phyloP scores from a whole-genome alignment of 1,284 basidiomycete genomes.

The Lentinula novae-zelandiae region DNA sequence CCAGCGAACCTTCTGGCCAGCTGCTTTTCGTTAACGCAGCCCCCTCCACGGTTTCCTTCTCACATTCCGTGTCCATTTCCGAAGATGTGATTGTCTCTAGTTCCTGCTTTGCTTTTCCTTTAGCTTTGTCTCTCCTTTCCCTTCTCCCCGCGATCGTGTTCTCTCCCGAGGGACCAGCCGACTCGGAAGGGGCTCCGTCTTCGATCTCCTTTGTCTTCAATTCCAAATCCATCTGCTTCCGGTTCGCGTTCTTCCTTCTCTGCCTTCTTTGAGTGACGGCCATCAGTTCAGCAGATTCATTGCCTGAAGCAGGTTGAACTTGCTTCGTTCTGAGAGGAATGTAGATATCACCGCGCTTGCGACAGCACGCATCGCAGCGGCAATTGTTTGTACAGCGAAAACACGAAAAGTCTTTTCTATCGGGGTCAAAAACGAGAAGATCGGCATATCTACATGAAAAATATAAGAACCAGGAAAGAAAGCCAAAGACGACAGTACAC shows the following conservation, averaged over 20 bases:
- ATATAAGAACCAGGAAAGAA: background rate
- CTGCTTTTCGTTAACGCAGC: background rate
- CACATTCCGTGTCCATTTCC: no score
- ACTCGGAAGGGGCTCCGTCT: background rate
- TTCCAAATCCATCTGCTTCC: background rate
- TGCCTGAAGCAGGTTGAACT: no score
- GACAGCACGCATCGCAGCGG: conserved; percentile 4
- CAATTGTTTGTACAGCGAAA: background rate
- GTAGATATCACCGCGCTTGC: conserved; percentile 1
- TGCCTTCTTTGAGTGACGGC: background rate
- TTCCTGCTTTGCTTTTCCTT: background rate
- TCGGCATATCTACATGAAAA: background rate
- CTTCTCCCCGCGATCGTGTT: background rate
- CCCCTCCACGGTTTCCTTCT: no score
- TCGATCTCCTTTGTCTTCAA: background rate
- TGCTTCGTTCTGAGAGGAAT: background rate
- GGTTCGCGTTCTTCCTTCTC: background rate
- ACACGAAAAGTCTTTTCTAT: background rate
- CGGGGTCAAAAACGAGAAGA: background rate
- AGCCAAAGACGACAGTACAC: background rate
- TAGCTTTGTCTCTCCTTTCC: background rate
- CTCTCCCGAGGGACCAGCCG: background rate
- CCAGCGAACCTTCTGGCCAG: background rate
- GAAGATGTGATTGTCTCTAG: background rate
- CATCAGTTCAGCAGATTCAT: background rate